These are phyloP conservation scores for Penicillium sp. DNA, from an alignment of 2,329 filamentous ascomycete genomes.

Conservation along the genomic window DNA sequence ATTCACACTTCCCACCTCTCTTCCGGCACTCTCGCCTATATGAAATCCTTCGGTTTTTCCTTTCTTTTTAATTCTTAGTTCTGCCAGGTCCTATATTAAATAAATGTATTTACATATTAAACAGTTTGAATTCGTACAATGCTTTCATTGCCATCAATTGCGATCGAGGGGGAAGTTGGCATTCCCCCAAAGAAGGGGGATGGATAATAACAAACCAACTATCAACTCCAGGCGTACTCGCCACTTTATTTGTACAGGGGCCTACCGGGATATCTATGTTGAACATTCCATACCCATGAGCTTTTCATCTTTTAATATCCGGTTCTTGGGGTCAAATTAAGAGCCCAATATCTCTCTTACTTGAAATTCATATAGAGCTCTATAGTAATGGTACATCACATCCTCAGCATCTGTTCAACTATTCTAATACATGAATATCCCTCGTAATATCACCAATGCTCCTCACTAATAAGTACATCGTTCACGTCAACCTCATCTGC, in stretches of 20 bases:
- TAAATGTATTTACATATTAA: neutral
- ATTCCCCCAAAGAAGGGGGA: slow-evolving; percentile 8
- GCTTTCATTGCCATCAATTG: neutral
- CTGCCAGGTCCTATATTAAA: neutral
- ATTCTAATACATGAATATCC: neutral
- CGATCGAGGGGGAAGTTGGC: neutral
- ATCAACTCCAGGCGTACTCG: neutral
- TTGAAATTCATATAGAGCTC: neutral
- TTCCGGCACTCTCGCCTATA: neutral
- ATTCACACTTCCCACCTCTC: neutral
- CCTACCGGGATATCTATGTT: neutral
- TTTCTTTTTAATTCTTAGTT: neutral
- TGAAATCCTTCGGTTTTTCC: too few relatives aligned
- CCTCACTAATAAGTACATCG: slow-evolving; percentile 34
- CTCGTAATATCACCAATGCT: slow-evolving; percentile 9
- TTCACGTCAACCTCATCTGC: slow-evolving; percentile 44
- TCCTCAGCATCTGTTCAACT: neutral
- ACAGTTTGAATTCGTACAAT: neutral
- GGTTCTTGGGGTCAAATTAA: neutral
- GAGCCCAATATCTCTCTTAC: neutral
- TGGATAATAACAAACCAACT: neutral
- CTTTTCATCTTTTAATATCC: neutral
- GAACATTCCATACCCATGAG: slow-evolving; percentile 1
- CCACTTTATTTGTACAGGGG: neutral
- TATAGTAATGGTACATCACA: neutral